Percentiles rank a stretch among this genome's conserved stretches.
Evolutionary conservation across 2,329 filamentous ascomycete species (phyloP).

Genomic region (Alternaria brassicae): DNA sequence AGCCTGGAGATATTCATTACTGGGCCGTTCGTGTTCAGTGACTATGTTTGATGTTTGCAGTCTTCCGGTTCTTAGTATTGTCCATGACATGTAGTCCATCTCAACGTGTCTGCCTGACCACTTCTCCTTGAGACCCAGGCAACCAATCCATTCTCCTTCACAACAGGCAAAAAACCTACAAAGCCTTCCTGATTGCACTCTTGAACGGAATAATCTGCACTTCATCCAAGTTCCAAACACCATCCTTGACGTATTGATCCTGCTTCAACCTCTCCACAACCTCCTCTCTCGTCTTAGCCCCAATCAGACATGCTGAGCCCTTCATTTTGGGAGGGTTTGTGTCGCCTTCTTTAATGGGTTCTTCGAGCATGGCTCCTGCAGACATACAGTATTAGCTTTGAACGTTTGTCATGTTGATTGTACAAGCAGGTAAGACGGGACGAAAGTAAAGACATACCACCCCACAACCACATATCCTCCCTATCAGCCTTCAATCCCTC

Average conservation of each 20-base stretch:
- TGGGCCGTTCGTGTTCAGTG: neutral
- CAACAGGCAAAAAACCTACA: no score
- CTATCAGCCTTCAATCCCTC: conserved; percentile 37
- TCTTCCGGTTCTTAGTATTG: neutral
- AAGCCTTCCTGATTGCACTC: conserved; percentile 54
- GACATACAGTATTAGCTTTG: neutral
- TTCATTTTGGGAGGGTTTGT: conserved; percentile 69
- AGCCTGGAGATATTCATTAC: neutral
- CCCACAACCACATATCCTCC: conserved; percentile 46
- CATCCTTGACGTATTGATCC: conserved; percentile 74
- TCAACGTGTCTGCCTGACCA: no score
- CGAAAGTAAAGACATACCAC: conserved; percentile 34
- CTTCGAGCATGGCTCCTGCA: conserved; percentile 47
- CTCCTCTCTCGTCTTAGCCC: conserved; percentile 73
- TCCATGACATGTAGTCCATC: neutral
- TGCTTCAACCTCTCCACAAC: conserved; percentile 69
- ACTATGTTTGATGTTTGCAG: neutral
- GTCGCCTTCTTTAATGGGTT: conserved; percentile 64
- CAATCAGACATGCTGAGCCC: conserved; percentile 73
- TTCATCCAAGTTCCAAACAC: conserved; percentile 76
- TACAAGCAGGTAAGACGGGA: neutral
- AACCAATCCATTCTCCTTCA: no score
- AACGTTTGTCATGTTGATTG: neutral
- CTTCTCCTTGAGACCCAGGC: no score
- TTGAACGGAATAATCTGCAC: conserved; percentile 59